These are phyloP conservation scores for Carex myosuroides DNA, from an alignment of 176 grass and related monocot genomes.

Conservation along the genomic window DNA sequence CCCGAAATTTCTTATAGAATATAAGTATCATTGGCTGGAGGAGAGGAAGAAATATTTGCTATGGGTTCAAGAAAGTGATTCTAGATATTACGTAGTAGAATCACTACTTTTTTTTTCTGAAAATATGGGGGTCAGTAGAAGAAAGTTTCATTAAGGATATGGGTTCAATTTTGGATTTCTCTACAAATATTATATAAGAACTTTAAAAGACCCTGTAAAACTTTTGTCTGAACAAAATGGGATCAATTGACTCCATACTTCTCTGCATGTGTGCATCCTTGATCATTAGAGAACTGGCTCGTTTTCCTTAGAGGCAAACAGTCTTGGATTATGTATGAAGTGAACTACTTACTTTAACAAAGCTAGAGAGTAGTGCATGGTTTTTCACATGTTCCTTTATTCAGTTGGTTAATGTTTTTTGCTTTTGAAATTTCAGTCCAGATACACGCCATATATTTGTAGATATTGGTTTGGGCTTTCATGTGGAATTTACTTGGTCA, in stretches of 20 bases:
- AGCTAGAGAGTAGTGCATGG: neutral
- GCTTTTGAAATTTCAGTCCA: constrained; percentile 29
- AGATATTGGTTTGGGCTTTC: constrained; percentile 86
- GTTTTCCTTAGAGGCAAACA: neutral
- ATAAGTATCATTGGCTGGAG: neutral
- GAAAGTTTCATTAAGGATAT: neutral
- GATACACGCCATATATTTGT: constrained; percentile 84
- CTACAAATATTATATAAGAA: neutral
- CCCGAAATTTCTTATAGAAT: neutral
- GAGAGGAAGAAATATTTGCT: neutral
- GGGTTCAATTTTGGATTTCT: neutral
- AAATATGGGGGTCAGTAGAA: neutral
- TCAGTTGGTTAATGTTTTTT: neutral
- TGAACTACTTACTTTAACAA: neutral
- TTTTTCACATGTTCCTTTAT: neutral
- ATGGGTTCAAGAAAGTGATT: neutral
- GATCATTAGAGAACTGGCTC: neutral
- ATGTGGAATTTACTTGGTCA: constrained; percentile 88
- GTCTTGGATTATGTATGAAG: neutral
- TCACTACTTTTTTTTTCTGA: neutral
- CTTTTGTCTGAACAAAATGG: neutral
- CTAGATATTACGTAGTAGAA: neutral
- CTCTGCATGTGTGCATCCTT: neutral
- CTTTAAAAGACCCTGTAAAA: neutral
- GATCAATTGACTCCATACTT: neutral